These are phyloP conservation scores for Leishmania aethiopica DNA, from an alignment of 208 protist species.

Conservation along the genomic window DNA sequence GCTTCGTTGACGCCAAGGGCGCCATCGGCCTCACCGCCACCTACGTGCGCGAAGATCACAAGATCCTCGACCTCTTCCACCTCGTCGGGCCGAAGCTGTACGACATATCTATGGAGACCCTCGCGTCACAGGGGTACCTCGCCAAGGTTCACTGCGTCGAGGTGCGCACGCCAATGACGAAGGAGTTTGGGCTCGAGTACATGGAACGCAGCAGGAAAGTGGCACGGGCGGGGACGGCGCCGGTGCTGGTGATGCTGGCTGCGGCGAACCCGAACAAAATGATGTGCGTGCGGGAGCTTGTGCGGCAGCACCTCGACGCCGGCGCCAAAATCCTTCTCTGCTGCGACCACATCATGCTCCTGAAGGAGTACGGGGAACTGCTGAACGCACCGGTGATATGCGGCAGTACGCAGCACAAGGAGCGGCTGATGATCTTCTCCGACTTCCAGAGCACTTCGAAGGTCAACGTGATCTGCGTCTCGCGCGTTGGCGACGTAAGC, in stretches of 20 bases:
- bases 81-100: conserved; percentile 99
- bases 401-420: conserved; percentile 92
- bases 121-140: conserved; percentile 95
- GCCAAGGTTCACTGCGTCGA: conserved; percentile 98
- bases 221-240: conserved; percentile 32
- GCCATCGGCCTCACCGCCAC: conserved; percentile 99
- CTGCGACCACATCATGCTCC: conserved; percentile 97
- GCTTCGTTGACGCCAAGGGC: conserved; percentile 93
- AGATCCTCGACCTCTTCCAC: conserved; percentile 98
- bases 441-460: conserved; percentile 92
- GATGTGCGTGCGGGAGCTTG: conserved; percentile 90
- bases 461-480: conserved; percentile 97
- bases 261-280: conserved; percentile 92
- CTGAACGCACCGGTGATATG: conserved; percentile 93
- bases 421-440: conserved; percentile 94
- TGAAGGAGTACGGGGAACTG: conserved; percentile 94
- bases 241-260: conserved; percentile 77
- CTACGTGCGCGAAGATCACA: conserved; percentile 97
- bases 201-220: conserved; percentile 57
- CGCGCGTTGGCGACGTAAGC: conserved; percentile 96
- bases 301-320: conserved; percentile 90
- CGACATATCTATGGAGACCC: conserved; percentile 99
- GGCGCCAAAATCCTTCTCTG: conserved; percentile 99
- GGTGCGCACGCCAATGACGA: conserved; percentile 98
- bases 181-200: conserved; percentile 94